A percentile compares a stretch with the other conserved stretches of the same genome.
Evolutionary conservation across 148 eudicot genomes (phyloP).

Genomic region (Rhododendron ferrugineum): DNA sequence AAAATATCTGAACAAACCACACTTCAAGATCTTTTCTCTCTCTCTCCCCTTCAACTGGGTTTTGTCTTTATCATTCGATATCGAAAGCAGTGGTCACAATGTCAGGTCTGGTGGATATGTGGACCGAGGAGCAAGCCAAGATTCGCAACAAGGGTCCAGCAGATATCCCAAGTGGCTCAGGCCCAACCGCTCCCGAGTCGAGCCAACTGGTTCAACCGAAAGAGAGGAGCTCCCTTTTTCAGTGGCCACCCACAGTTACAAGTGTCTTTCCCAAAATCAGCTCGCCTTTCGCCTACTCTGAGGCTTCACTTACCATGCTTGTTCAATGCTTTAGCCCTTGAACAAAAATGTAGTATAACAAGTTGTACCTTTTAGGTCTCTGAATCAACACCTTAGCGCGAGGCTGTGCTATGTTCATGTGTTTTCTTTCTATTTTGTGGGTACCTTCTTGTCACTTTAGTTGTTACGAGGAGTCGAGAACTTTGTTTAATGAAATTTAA

Average conservation of each 20-base stretch:
- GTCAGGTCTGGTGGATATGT: slow-evolving; percentile 36
- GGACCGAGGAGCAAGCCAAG: slow-evolving; percentile 36
- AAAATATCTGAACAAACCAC: background rate
- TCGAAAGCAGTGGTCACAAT: slow-evolving; percentile 5
- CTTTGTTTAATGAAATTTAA: background rate
- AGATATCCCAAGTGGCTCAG: slow-evolving; percentile 16
- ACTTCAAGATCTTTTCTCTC: background rate
- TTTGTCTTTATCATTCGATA: background rate
- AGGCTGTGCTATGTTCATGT: background rate
- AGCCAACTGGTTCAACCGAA: slow-evolving; percentile 2
- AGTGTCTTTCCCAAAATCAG: slow-evolving; percentile 11
- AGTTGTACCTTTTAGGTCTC: background rate
- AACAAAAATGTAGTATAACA: background rate
- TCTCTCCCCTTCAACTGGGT: background rate
- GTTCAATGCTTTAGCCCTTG: slow-evolving; percentile 40
- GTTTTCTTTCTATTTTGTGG: background rate
- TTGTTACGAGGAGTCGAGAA: background rate
- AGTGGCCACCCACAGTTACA: background rate
- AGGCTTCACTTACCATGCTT: slow-evolving; percentile 30
- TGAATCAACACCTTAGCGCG: background rate
- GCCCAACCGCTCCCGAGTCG: background rate
- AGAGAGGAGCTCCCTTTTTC: background rate
- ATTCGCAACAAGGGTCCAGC: slow-evolving; percentile 20
- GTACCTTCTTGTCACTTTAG: background rate
- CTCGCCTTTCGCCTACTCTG: slow-evolving; percentile 19